Percentiles rank a stretch among this genome's conserved stretches.
These are phyloP conservation scores for Aaosphaeria arxii DNA, from an alignment of 2,329 filamentous ascomycete species.

Conservation along the genomic window DNA sequence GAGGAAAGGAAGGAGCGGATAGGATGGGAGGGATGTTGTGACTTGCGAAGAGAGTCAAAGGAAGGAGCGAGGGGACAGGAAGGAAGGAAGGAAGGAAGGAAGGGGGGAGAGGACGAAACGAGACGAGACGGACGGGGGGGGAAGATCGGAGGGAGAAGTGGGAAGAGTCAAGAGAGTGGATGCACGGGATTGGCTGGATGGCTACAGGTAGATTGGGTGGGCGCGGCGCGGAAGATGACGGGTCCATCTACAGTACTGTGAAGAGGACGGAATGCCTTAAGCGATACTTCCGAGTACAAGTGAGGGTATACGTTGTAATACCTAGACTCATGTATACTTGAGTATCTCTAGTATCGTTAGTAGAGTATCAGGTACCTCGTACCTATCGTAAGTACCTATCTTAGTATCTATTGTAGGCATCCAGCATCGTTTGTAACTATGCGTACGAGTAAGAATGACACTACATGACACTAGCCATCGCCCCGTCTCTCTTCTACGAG, in stretches of 20 bases:
- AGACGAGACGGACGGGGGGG: neutral
- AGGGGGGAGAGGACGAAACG: neutral
- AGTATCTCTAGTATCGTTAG: too few relatives aligned
- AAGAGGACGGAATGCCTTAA: slow-evolving; percentile 11
- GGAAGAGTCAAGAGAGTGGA: neutral
- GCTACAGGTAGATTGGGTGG: slow-evolving; percentile 2
- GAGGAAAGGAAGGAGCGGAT: slow-evolving; percentile 6
- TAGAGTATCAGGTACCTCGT: too few relatives aligned
- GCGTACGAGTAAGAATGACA: too few relatives aligned
- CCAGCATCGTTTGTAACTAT: too few relatives aligned
- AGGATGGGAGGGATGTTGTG: neutral
- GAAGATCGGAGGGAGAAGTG: neutral
- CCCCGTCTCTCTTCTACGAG: too few relatives aligned
- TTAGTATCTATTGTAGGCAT: too few relatives aligned
- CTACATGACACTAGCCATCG: too few relatives aligned
- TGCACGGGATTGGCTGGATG: slow-evolving; percentile 2
- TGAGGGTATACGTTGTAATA: too few relatives aligned
- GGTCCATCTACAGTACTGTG: slow-evolving; percentile 15
- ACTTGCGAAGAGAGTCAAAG: neutral
- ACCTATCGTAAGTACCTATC: too few relatives aligned
- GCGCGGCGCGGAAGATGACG: slow-evolving; percentile 1
- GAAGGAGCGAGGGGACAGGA: slow-evolving; percentile 10
- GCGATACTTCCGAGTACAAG: too few relatives aligned
- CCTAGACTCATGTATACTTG: too few relatives aligned
- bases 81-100: neutral